A percentile compares a stretch with the other conserved stretches of the same genome.
Evolutionary conservation across 257 asterid species (phyloP).

Genomic region (Przewalskia tangutica): DNA sequence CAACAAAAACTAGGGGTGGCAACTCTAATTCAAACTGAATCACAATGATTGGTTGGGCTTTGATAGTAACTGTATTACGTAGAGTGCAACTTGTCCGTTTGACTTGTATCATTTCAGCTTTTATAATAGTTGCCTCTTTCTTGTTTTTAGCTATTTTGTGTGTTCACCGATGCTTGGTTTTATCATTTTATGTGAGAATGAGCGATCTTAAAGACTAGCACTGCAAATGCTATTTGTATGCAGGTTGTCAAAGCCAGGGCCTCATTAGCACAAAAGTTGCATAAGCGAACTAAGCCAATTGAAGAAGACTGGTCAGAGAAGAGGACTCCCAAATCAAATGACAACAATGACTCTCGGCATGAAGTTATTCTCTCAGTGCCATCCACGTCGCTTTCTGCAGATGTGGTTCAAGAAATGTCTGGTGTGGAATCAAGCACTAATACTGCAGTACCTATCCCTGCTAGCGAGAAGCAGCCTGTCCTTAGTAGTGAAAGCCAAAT

Average conservation of each 20-base stretch:
- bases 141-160: not conserved
- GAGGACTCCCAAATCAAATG: conserved; percentile 16
- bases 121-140: not conserved
- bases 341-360: conserved; percentile 14
- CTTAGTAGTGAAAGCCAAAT: not conserved
- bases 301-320: not conserved
- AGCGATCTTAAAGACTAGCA: not conserved
- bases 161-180: not conserved
- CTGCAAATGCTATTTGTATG: not conserved
- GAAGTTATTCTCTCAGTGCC: conserved; percentile 46
- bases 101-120: not conserved
- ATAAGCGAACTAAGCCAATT: conserved; percentile 22
- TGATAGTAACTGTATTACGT: not conserved
- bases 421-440: conserved; percentile 16
- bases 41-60: not conserved
- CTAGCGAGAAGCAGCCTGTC: conserved; percentile 29
- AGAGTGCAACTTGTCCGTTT: not conserved
- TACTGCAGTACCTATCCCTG: conserved; percentile 19
- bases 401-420: conserved; percentile 16
- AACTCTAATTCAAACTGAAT: not conserved
- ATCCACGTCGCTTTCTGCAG: conserved; percentile 12
- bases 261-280: conserved; percentile 37
- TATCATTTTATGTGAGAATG: not conserved
- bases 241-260: conserved; percentile 78
- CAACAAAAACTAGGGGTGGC: not conserved